phyloP scores from a whole-genome alignment of 2,329 filamentous ascomycete species.

The Pyricularia sp. region DNA sequence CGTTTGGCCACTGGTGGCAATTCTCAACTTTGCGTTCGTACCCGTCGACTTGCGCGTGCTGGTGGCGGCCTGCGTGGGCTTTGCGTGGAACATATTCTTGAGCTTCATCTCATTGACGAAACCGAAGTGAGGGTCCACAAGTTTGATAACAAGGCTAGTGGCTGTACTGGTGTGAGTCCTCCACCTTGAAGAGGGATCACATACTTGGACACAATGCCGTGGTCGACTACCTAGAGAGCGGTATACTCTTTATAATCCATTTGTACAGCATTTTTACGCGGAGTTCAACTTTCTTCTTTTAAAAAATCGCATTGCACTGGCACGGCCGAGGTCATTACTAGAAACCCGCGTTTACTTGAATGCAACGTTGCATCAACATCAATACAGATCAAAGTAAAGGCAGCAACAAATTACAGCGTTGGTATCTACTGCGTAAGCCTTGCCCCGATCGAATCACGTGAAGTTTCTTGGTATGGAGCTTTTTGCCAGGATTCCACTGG shows the following conservation, averaged over 20 bases:
- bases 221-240: background rate
- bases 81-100: conserved; percentile 15
- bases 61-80: conserved; percentile 14
- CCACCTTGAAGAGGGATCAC: background rate
- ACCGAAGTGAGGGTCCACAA: background rate
- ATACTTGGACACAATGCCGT: background rate
- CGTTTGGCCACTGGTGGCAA: conserved; percentile 13
- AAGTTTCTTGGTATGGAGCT: background rate
- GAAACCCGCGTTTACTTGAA: background rate
- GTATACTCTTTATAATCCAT: background rate
- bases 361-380: background rate
- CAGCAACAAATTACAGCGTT: background rate
- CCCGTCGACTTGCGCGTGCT: conserved; percentile 13
- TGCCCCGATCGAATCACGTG: background rate
- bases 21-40: conserved; percentile 14
- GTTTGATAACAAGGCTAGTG: background rate
- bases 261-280: background rate
- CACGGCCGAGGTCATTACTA: background rate
- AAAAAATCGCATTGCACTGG: background rate
- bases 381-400: background rate
- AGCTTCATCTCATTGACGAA: conserved; percentile 1
- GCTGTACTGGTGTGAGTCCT: background rate
- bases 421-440: background rate
- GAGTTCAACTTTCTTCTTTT: background rate
- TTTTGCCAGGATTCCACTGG: background rate